A percentile compares a stretch with the other conserved stretches of the same genome.
Conservation (phyloP, 495 filamentous ascomycete species). For the Bacidia gigantensis region DNA sequence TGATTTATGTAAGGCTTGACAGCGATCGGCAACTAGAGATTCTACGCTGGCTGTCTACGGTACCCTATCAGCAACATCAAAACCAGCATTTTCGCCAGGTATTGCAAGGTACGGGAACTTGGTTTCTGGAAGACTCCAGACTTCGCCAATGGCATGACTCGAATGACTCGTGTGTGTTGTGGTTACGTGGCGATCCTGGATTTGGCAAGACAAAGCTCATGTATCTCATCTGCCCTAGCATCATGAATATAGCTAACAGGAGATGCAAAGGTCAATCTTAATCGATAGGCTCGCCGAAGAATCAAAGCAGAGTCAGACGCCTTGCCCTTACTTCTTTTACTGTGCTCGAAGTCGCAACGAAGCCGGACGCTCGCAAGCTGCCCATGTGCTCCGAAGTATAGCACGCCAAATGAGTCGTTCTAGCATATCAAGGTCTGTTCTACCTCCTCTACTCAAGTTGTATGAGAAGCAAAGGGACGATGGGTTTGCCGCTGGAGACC, state of each 20-base stretch:
- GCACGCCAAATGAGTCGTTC: too few relatives aligned
- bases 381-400: conserved; percentile 25
- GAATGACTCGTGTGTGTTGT: conserved; percentile 1
- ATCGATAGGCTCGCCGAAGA: not conserved
- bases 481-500: conserved; percentile 11
- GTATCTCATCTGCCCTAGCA: not conserved
- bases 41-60: not conserved
- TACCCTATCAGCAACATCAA: not conserved
- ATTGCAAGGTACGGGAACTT: not conserved
- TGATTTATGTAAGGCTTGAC: not conserved
- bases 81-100: not conserved
- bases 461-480: conserved; percentile 11
- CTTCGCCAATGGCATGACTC: not conserved
- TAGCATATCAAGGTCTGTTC: too few relatives aligned
- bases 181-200: conserved; percentile 2
- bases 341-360: conserved; percentile 22
- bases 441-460: conserved; percentile 14
- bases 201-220: conserved; percentile 6
- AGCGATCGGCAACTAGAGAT: not conserved
- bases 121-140: not conserved
- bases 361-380: conserved; percentile 20
- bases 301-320: not conserved
- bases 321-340: conserved; percentile 23
- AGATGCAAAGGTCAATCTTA: not conserved
- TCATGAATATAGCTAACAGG: not conserved